Conservation (phyloP, 441 rosid genomes). For the Theobroma grandiflorum region DNA sequence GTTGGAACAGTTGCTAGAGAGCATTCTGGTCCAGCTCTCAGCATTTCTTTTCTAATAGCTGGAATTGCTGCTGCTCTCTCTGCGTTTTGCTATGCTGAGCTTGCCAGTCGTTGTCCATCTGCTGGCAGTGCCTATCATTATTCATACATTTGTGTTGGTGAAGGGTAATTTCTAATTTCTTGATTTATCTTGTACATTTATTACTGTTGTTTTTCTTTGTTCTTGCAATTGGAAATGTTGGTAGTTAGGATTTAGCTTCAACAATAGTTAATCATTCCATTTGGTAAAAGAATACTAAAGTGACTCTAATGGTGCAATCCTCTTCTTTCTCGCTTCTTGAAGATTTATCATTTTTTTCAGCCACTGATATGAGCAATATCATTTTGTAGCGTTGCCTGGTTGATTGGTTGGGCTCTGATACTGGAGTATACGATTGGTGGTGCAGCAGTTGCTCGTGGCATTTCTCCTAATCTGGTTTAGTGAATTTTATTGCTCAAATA, state of each 20-base stretch:
- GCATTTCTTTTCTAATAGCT: slow-evolving; percentile 88
- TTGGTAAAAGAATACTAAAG: slow-evolving; percentile 5
- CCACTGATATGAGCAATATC: slow-evolving; percentile 12
- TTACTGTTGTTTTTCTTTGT: background rate
- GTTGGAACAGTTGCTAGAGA: slow-evolving; percentile 99
- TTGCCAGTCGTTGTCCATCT: slow-evolving; percentile 95
- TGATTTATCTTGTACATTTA: background rate
- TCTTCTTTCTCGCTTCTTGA: background rate
- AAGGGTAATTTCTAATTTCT: slow-evolving; percentile 66
- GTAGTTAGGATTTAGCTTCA: background rate
- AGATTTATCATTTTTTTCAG: slow-evolving; percentile 10
- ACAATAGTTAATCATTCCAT: background rate
- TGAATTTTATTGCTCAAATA: slow-evolving; percentile 23
- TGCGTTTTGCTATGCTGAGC: slow-evolving; percentile 97
- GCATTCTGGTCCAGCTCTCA: slow-evolving; percentile 94
- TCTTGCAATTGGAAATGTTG: background rate
- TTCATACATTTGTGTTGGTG: slow-evolving; percentile 94
- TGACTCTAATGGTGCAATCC: slow-evolving; percentile 5
- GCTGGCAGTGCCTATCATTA: slow-evolving; percentile 99
- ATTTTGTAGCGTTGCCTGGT: slow-evolving; percentile 83
- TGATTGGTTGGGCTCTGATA: slow-evolving; percentile 94
- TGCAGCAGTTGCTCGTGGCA: slow-evolving; percentile 97
- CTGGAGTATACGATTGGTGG: slow-evolving; percentile 98
- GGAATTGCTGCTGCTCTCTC: slow-evolving; percentile 96
- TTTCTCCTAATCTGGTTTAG: slow-evolving; percentile 91